Conservation (phyloP, 2,329 filamentous ascomycete species). For the Xylaria multiplex region DNA sequence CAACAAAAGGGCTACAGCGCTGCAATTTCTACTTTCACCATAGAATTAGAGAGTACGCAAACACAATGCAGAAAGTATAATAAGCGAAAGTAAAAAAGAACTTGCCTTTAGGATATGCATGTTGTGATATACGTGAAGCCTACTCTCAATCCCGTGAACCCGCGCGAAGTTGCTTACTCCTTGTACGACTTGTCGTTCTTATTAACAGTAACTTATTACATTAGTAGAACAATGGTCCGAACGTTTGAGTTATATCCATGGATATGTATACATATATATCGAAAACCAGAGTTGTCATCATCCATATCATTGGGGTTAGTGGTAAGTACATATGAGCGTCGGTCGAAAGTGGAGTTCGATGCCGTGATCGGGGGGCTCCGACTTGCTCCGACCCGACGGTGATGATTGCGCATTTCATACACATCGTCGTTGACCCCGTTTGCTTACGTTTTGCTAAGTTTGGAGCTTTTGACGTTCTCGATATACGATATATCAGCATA, state of each 20-base stretch:
- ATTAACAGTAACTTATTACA: background rate
- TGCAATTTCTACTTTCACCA: conserved; percentile 21
- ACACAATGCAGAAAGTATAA: conserved; percentile 27
- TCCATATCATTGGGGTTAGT: too few relatives aligned
- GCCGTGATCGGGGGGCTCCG: conserved; percentile 15
- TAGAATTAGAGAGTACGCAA: conserved; percentile 28
- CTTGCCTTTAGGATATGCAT: background rate
- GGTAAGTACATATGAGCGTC: background rate
- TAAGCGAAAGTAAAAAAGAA: conserved; percentile 23
- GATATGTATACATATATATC: background rate
- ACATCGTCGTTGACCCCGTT: background rate
- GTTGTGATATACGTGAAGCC: background rate
- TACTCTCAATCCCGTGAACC: too few relatives aligned
- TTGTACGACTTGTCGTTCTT: background rate
- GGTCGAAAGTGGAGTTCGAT: conserved; percentile 27
- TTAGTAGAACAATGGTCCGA: background rate
- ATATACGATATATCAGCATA: too few relatives aligned
- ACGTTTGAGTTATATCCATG: background rate
- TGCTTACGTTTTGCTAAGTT: background rate
- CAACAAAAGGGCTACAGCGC: conserved; percentile 9
- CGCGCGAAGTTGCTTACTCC: background rate
- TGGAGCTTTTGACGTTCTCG: background rate
- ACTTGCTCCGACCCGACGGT: conserved; percentile 5
- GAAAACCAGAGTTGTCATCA: too few relatives aligned
- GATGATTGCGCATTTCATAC: background rate